phyloP scores from a whole-genome alignment of 371 early-diverging fungal species.

The Dichotomocladium elegans region DNA sequence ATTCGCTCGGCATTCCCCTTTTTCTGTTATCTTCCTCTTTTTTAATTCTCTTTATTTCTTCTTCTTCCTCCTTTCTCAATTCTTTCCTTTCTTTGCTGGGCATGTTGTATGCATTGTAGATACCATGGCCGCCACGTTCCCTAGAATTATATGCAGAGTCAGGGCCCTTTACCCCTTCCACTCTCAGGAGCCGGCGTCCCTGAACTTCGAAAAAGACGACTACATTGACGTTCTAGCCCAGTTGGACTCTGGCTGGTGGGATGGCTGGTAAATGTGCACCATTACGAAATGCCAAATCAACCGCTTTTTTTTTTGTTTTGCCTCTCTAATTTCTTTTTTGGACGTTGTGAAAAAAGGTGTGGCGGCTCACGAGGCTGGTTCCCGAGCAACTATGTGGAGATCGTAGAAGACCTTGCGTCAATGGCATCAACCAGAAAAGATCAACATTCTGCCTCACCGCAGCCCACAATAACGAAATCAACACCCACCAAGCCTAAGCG shows the following conservation, averaged over 20 bases:
- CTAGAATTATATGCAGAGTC: constrained; percentile 35
- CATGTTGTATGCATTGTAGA: constrained; percentile 1
- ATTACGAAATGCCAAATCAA: too few species aligned
- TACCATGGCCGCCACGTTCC: constrained; percentile 11
- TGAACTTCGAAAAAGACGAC: constrained; percentile 79
- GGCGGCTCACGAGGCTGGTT: constrained; percentile 83
- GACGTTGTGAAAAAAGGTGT: constrained; percentile 22
- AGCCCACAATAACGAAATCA: background rate
- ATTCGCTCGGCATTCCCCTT: too few species aligned
- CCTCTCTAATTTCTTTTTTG: background rate
- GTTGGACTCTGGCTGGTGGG: constrained; percentile 93
- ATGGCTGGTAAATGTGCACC: constrained; percentile 51
- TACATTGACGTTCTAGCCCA: constrained; percentile 80
- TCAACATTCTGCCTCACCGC: background rate
- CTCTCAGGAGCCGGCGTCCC: constrained; percentile 67
- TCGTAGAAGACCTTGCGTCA: constrained; percentile 26
- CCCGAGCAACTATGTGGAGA: constrained; percentile 82
- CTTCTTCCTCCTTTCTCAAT: background rate
- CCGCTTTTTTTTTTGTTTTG: background rate
- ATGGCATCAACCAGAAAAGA: background rate
- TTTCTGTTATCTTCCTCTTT: background rate
- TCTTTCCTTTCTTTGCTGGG: background rate
- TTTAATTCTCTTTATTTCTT: background rate
- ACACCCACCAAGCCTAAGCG: background rate
- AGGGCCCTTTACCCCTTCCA: constrained; percentile 61